A percentile compares a stretch with the other conserved stretches of the same genome.
Conservation (phyloP, 257 asterid species). For the Scutellaria barbata region DNA sequence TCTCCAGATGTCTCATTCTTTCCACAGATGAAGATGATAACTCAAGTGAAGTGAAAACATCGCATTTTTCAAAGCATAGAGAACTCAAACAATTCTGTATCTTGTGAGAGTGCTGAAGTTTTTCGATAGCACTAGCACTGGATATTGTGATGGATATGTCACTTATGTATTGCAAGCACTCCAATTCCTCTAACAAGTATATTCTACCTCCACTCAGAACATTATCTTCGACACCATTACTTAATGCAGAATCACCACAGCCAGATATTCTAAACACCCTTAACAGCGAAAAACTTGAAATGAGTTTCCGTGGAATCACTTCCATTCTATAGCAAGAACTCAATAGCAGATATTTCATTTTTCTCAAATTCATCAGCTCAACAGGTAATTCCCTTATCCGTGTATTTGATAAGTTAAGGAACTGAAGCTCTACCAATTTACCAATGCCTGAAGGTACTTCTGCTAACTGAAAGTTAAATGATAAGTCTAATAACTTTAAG, state of each 20-base stretch:
- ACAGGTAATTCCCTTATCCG: constrained; percentile 33
- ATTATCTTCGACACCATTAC: not conserved
- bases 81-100: constrained; percentile 32
- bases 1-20: constrained; percentile 36
- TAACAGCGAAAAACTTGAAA: constrained; percentile 31
- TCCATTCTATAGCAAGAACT: constrained; percentile 30
- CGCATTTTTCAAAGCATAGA: constrained; percentile 35
- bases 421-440: constrained; percentile 30
- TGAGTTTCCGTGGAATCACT: constrained; percentile 32
- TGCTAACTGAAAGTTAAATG: constrained; percentile 35
- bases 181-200: constrained; percentile 33
- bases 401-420: constrained; percentile 36
- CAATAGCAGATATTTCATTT: constrained; percentile 36
- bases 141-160: constrained; percentile 37
- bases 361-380: constrained; percentile 37
- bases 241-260: constrained; percentile 14
- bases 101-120: constrained; percentile 32
- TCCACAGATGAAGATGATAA: constrained; percentile 29
- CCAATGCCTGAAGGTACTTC: constrained; percentile 34
- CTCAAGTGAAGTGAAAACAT: constrained; percentile 19
- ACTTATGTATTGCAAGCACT: constrained; percentile 31
- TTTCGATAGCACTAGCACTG: constrained; percentile 20
- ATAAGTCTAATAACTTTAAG: constrained; percentile 33
- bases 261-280: constrained; percentile 39
- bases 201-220: constrained; percentile 23